A percentile compares a stretch with the other conserved stretches of the same genome.
Evolutionary conservation across 768 basidiomycete genomes (phyloP).

Genomic region (Trametes cubensis): DNA sequence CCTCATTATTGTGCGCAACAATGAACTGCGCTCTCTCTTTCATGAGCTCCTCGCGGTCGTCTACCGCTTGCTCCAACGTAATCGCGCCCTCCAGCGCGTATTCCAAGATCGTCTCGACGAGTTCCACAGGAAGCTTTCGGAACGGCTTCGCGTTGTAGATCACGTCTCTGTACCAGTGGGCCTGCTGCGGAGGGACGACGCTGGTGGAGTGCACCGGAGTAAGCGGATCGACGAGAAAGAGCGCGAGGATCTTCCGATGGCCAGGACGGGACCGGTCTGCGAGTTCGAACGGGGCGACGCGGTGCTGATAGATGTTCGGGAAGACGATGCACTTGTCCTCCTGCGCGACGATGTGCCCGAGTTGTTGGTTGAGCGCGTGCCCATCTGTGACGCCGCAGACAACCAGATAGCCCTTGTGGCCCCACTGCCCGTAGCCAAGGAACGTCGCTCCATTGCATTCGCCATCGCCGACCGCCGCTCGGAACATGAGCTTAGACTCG

Average conservation of each 20-base stretch:
- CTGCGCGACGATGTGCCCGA: slow-evolving; percentile 35
- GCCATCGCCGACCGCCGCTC: slow-evolving; percentile 26
- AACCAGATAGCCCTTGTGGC: slow-evolving; percentile 3
- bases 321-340: slow-evolving; percentile 38
- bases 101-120: slow-evolving; percentile 22
- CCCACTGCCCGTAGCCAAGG: slow-evolving; percentile 6
- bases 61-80: slow-evolving; percentile 17
- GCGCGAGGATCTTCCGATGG: slow-evolving; percentile 41
- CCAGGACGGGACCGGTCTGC: slow-evolving; percentile 37
- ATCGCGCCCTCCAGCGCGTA: slow-evolving; percentile 18
- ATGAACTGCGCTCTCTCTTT: slow-evolving; percentile 25
- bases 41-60: slow-evolving; percentile 26
- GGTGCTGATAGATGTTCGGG: slow-evolving; percentile 44
- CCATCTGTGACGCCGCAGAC: slow-evolving; percentile 4
- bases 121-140: slow-evolving; percentile 25
- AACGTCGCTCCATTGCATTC: not conserved
- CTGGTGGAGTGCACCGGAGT: slow-evolving; percentile 35
- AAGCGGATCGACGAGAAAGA: slow-evolving; percentile 43
- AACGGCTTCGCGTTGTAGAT: not conserved
- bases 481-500: slow-evolving; percentile 37
- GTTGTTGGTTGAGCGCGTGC: slow-evolving; percentile 23
- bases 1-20: slow-evolving; percentile 3
- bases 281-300: slow-evolving; percentile 40
- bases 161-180: slow-evolving; percentile 28
- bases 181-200: slow-evolving; percentile 38